Conservation (phyloP, 345 rosid genomes). For the Durio zibethinus region DNA sequence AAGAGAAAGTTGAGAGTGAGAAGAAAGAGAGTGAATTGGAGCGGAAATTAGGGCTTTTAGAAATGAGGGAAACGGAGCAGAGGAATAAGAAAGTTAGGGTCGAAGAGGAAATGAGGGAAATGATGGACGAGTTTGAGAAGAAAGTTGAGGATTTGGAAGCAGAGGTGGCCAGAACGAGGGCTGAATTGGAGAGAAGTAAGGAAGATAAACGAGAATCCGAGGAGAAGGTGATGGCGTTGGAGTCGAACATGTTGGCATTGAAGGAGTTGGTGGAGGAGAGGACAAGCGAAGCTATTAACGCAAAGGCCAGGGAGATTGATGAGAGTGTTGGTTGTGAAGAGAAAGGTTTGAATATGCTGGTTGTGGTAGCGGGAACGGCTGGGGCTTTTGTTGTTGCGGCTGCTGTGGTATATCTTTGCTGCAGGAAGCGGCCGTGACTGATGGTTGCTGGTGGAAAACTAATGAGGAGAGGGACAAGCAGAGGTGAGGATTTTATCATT, state of each 20-base stretch:
- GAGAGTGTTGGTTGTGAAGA: constrained; percentile 5
- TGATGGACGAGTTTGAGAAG: constrained; percentile 39
- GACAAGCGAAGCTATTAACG: constrained; percentile 34
- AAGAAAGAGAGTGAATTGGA: constrained; percentile 68
- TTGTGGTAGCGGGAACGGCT: constrained; percentile 47
- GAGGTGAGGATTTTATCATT: constrained; percentile 20
- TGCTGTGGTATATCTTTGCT: constrained; percentile 44
- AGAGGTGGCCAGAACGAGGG: constrained; percentile 27
- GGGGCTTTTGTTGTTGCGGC: constrained; percentile 48
- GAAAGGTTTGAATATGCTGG: constrained; percentile 34
- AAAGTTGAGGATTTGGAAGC: constrained; percentile 40
- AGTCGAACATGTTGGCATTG: constrained; percentile 34
- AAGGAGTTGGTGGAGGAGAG: constrained; percentile 48
- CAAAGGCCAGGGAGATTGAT: constrained; percentile 18
- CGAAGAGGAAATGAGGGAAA: constrained; percentile 63
- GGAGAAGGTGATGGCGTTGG: constrained; percentile 31
- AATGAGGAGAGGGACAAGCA: background rate
- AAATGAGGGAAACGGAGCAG: constrained; percentile 56
- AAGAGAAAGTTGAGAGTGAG: constrained; percentile 50
- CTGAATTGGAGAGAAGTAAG: constrained; percentile 34
- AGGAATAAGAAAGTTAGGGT: constrained; percentile 56
- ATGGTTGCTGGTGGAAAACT: background rate
- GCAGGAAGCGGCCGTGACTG: constrained; percentile 36
- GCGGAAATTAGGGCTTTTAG: constrained; percentile 56
- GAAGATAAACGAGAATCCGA: constrained; percentile 36